These are phyloP conservation scores for Recurvomyces mirabilis DNA, from an alignment of 495 filamentous ascomycete species.

Conservation along the genomic window DNA sequence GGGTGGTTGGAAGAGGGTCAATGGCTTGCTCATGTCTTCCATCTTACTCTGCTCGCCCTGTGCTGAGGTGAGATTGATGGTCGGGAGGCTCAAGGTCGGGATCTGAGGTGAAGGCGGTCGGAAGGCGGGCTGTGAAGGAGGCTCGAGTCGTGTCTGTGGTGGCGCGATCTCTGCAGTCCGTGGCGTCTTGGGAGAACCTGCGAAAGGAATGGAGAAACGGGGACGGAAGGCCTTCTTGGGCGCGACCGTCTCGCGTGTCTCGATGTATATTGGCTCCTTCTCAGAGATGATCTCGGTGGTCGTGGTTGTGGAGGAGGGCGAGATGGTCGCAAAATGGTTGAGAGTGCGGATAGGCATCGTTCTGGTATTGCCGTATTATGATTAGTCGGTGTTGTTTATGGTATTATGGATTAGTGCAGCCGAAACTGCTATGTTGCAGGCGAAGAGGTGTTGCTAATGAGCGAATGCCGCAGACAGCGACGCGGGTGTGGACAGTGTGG, in stretches of 20 bases:
- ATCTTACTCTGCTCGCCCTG: constrained; percentile 64
- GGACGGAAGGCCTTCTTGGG: constrained; percentile 56
- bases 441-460: not conserved
- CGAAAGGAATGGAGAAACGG: constrained; percentile 48
- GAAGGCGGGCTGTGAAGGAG: constrained; percentile 46
- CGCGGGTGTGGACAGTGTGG: no score
- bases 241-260: constrained; percentile 29
- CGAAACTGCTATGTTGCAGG: not conserved
- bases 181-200: constrained; percentile 43
- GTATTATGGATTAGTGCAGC: not conserved
- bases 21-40: constrained; percentile 53
- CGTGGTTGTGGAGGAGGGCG: constrained; percentile 17
- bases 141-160: constrained; percentile 34
- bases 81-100: constrained; percentile 69
- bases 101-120: constrained; percentile 51
- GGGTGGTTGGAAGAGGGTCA: constrained; percentile 79
- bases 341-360: constrained; percentile 31
- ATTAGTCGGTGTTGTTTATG: constrained; percentile 14
- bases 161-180: constrained; percentile 33
- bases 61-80: constrained; percentile 84
- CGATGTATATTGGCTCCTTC: constrained; percentile 23
- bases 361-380: constrained; percentile 17
- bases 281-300: constrained; percentile 14
- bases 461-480: no score
- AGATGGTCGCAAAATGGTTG: constrained; percentile 28